Evolutionary conservation across 305 asterid species (phyloP).

Genomic region (Solanum hybrid): DNA sequence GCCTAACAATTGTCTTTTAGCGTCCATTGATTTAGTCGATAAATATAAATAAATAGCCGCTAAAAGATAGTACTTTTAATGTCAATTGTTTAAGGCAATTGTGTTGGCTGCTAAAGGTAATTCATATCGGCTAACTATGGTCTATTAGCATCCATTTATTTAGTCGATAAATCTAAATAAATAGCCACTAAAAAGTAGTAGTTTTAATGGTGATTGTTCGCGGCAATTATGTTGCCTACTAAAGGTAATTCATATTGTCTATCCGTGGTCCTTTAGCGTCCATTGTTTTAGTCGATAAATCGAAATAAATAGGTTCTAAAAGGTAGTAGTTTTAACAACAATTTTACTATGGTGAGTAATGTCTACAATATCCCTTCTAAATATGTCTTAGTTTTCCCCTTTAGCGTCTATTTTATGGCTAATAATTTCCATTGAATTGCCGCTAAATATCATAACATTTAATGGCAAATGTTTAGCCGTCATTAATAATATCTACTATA

Average conservation of each 20-base stretch:
- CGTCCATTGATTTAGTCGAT: no score
- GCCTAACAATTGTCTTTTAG: neutral
- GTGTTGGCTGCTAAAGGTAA: neutral
- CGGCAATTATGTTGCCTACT: neutral
- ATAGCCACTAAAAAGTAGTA: neutral
- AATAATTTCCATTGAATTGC: neutral
- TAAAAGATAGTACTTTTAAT: no score
- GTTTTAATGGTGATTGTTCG: neutral
- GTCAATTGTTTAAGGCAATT: neutral
- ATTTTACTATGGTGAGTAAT: neutral
- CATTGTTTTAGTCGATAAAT: neutral
- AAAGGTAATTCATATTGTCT: neutral
- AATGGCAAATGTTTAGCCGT: neutral
- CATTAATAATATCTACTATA: neutral
- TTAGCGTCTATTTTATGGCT: neutral
- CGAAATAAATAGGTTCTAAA: neutral
- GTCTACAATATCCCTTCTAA: neutral
- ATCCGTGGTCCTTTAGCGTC: neutral
- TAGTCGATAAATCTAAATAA: neutral
- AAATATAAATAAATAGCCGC: neutral
- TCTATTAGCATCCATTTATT: neutral
- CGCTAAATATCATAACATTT: neutral
- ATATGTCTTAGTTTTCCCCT: neutral
- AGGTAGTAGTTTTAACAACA: no score
- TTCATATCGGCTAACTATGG: neutral